Percentiles rank a stretch among this genome's conserved stretches.
These are phyloP conservation scores for Epichloe sylvatica DNA, from an alignment of 2,329 filamentous ascomycete species.

Conservation along the genomic window DNA sequence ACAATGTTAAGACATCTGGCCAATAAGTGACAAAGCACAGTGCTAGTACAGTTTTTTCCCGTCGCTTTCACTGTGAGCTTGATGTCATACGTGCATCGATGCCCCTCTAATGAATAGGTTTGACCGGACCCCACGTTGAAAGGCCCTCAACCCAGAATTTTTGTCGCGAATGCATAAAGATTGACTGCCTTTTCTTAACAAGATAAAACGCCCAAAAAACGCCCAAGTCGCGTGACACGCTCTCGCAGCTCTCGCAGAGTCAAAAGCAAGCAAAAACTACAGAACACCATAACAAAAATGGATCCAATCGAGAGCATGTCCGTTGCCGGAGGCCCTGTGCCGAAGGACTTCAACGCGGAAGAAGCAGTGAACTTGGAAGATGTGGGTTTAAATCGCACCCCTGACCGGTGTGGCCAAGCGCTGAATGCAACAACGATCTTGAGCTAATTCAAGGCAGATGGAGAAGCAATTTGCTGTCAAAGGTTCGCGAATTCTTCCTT, in stretches of 20 bases:
- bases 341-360: conserved; percentile 47
- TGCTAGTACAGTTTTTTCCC: not conserved
- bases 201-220: too few relatives aligned
- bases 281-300: conserved; percentile 13
- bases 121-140: not conserved
- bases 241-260: not conserved
- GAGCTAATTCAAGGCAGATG: conserved; percentile 42
- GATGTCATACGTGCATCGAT: not conserved
- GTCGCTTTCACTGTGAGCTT: not conserved
- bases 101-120: not conserved
- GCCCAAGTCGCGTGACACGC: not conserved
- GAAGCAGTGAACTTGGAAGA: conserved; percentile 41
- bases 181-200: not conserved
- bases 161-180: not conserved
- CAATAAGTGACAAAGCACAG: not conserved
- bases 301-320: conserved; percentile 27
- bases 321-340: conserved; percentile 19
- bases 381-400: conserved; percentile 25
- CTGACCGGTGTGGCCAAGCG: not conserved
- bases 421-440: not conserved
- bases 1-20: too few relatives aligned
- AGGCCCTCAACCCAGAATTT: not conserved
- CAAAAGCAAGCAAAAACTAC: not conserved
- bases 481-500: conserved; percentile 33
- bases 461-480: conserved; percentile 99